Evolutionary conservation across 2,329 filamentous ascomycete genomes (phyloP).

Genomic region (Magnaporthiopsis poae): DNA sequence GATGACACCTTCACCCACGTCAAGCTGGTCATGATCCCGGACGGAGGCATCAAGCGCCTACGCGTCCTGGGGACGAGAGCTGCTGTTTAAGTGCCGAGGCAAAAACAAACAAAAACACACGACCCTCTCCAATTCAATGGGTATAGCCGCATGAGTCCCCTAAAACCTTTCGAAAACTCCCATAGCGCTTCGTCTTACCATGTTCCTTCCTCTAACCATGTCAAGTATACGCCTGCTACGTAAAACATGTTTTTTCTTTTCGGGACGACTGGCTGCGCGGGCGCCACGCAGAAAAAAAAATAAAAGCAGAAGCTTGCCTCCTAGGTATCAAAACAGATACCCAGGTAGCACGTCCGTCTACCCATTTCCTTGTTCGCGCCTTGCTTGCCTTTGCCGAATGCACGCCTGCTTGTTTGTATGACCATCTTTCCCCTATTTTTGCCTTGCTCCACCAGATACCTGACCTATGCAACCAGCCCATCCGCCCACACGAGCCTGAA

Average conservation of each 20-base stretch:
- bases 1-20: slow-evolving; percentile 64
- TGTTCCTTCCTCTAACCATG: too few relatives aligned
- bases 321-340: too few relatives aligned
- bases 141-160: not conserved
- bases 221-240: too few relatives aligned
- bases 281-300: too few relatives aligned
- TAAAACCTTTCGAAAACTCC: too few relatives aligned
- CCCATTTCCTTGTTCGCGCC: too few relatives aligned
- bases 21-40: slow-evolving; percentile 85
- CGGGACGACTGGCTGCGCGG: not conserved
- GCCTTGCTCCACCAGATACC: not conserved
- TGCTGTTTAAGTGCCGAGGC: slow-evolving; percentile 15
- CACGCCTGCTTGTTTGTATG: not conserved
- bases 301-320: too few relatives aligned
- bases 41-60: slow-evolving; percentile 84
- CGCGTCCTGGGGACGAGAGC: slow-evolving; percentile 61
- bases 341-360: too few relatives aligned
- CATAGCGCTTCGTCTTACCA: too few relatives aligned
- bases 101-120: too few relatives aligned
- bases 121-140: too few relatives aligned
- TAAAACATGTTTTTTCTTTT: not conserved
- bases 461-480: not conserved
- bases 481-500: not conserved
- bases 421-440: not conserved
- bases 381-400: not conserved